These are phyloP conservation scores for Hibiscus tridactylites DNA, from an alignment of 345 rosid species.

Conservation along the genomic window DNA sequence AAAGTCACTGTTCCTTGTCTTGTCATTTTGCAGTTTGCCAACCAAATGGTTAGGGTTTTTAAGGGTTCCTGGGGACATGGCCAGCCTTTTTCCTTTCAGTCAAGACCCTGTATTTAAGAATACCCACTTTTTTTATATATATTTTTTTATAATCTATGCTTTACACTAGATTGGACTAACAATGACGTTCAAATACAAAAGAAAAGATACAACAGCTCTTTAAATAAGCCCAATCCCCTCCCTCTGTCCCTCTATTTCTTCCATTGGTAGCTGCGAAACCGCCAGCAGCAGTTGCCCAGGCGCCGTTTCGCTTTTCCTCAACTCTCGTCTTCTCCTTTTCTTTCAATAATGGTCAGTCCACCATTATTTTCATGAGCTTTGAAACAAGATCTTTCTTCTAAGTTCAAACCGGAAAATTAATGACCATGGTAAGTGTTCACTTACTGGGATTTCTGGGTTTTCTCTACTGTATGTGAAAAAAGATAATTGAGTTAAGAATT, in stretches of 20 bases:
- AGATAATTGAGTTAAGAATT: not conserved
- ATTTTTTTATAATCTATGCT: not conserved
- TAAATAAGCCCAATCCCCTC: slow-evolving; percentile 16
- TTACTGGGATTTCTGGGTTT: not conserved
- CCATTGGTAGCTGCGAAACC: slow-evolving; percentile 37
- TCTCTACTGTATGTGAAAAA: not conserved
- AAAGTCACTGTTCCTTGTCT: slow-evolving; percentile 39
- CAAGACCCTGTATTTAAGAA: slow-evolving; percentile 1
- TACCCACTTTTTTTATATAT: not conserved
- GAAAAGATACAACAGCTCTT: slow-evolving; percentile 15
- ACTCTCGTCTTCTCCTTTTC: slow-evolving; percentile 22
- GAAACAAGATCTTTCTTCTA: slow-evolving; percentile 10
- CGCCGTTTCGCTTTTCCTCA: slow-evolving; percentile 43
- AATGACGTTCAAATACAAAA: slow-evolving; percentile 10
- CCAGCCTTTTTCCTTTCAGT: slow-evolving; percentile 5
- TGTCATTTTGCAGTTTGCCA: slow-evolving; percentile 51
- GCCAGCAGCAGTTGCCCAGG: slow-evolving; percentile 39
- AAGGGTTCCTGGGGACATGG: slow-evolving; percentile 30
- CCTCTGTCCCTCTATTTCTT: not conserved
- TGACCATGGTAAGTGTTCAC: slow-evolving; percentile 27
- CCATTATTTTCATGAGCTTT: slow-evolving; percentile 12
- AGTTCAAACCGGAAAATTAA: slow-evolving; percentile 5
- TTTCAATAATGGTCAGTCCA: slow-evolving; percentile 15
- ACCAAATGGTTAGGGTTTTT: slow-evolving; percentile 20
- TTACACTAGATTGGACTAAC: slow-evolving; percentile 4